Base-by-base conservation (phyloP, 139 green algal genomes). In the Nannochloris sp. region DNA sequence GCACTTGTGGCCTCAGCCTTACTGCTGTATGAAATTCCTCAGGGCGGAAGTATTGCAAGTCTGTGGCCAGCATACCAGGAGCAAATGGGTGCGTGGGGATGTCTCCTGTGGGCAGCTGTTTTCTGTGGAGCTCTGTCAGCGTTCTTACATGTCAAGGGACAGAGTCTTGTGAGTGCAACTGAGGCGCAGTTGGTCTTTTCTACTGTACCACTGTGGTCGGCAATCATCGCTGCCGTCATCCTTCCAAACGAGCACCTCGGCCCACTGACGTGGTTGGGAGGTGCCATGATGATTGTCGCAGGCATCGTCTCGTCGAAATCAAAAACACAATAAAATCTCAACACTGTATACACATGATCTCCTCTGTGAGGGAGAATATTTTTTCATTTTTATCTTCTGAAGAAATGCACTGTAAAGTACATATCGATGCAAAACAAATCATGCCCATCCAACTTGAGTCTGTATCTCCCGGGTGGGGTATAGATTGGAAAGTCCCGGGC, bases 81-180 rank as follows among this genome's bases (percentile, higher is more conserved):
- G 11, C 21, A 56, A 36, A 44, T 36, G 1, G 2, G 37, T 46
- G 69, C 25, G 9, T 75, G 61, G 61, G 54, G 19, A 1, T 19
- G 67, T 1, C 34, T 75, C 4, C 15, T 27, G 2, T 75, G 56
- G 53, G 40, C 56, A 25, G 69, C 62, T 8, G 12, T 71, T 5
- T 64, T 64, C 2, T 55, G 62, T 14, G 69, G 69, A 5, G 69
- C 69, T 7, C 53, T 71, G 12, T 27, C 44, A 24, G 43, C 50
- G 11, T 69, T 64, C 29, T 36, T 75, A 14, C 62, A 68, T 2
- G 62, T 75, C 44, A 71, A 71, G 55, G 69, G 69, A 7, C 69
- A 75, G 56, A 49, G 54, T 27, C 24, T 75, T 14, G 56, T 75
- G 43, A 36, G 53, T 16, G 60, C 69, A 5, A 68, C 56, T 7